These are phyloP conservation scores for Amylocystis lapponica DNA, from an alignment of 768 basidiomycete genomes.

Conservation along the genomic window DNA sequence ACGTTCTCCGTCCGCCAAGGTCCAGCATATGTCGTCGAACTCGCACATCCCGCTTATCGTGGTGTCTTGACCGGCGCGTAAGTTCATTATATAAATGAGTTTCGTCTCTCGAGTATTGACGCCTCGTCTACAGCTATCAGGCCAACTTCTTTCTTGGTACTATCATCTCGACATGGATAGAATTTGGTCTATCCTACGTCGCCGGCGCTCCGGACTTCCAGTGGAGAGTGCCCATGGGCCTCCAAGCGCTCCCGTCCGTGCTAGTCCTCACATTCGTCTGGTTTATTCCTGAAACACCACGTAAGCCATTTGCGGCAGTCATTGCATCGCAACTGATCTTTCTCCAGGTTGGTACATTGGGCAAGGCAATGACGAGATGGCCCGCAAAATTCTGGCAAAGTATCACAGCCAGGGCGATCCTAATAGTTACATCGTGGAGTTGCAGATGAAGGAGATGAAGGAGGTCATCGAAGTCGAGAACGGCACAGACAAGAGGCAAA, in stretches of 20 bases:
- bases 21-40: slow-evolving; percentile 57
- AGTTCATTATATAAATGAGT: slow-evolving; percentile 27
- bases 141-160: slow-evolving; percentile 14
- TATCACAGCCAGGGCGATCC: slow-evolving; percentile 68
- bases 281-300: slow-evolving; percentile 66
- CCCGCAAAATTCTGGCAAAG: slow-evolving; percentile 52
- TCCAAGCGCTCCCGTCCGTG: slow-evolving; percentile 55
- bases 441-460: slow-evolving; percentile 19
- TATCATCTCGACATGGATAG: slow-evolving; percentile 20
- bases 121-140: slow-evolving; percentile 1
- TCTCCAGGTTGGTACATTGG: slow-evolving; percentile 16
- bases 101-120: not conserved
- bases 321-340: not conserved
- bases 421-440: slow-evolving; percentile 47
- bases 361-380: slow-evolving; percentile 57
- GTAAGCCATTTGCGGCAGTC: slow-evolving; percentile 29
- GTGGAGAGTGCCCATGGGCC: slow-evolving; percentile 60
- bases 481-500: slow-evolving; percentile 38
- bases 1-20: slow-evolving; percentile 31
- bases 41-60: slow-evolving; percentile 51
- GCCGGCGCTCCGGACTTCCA: slow-evolving; percentile 38
- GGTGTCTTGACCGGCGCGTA: slow-evolving; percentile 54
- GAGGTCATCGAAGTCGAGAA: slow-evolving; percentile 63
- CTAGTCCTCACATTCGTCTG: slow-evolving; percentile 47
- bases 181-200: slow-evolving; percentile 42